These are phyloP conservation scores for Drosera capensis DNA, from an alignment of 148 eudicot species.

Conservation along the genomic window DNA sequence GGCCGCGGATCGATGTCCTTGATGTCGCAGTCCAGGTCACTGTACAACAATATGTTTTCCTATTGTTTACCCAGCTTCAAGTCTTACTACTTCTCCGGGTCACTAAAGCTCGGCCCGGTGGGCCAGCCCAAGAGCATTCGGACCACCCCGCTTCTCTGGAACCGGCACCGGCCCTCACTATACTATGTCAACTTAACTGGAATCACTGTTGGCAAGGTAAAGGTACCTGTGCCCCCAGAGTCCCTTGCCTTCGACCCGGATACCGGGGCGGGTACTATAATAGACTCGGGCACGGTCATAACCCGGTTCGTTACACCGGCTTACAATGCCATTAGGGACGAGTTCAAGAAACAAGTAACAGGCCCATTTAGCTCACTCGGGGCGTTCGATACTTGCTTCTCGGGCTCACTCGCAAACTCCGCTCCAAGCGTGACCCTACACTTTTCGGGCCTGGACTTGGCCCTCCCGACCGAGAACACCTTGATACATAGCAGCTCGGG, in stretches of 20 bases:
- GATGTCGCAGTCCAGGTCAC: conserved; percentile 43
- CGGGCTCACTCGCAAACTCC: conserved; percentile 33
- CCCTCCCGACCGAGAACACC: conserved; percentile 59
- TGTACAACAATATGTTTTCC: conserved; percentile 61
- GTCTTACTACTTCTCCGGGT: conserved; percentile 88
- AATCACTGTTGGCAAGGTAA: conserved; percentile 50
- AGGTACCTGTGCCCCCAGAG: conserved; percentile 39
- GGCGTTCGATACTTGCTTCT: conserved; percentile 75
- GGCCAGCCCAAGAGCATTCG: conserved; percentile 51
- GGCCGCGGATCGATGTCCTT: conserved; percentile 73
- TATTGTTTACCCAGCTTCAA: conserved; percentile 85
- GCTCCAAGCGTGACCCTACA: conserved; percentile 51
- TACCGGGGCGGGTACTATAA: conserved; percentile 69
- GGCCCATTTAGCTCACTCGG: conserved; percentile 60
- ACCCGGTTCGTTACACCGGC: conserved; percentile 57
- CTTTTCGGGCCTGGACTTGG: conserved; percentile 46
- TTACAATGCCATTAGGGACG: conserved; percentile 48
- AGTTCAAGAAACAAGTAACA: conserved; percentile 43
- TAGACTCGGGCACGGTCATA: conserved; percentile 78
- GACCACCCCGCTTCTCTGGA: conserved; percentile 65
- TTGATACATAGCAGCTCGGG: conserved; percentile 75
- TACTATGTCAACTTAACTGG: conserved; percentile 80
- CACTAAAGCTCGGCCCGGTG: conserved; percentile 58
- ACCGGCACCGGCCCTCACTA: conserved; percentile 67
- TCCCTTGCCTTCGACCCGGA: conserved; percentile 43